These are phyloP conservation scores for Hypholoma sublateritium DNA, from an alignment of 768 basidiomycete species.

Conservation along the genomic window DNA sequence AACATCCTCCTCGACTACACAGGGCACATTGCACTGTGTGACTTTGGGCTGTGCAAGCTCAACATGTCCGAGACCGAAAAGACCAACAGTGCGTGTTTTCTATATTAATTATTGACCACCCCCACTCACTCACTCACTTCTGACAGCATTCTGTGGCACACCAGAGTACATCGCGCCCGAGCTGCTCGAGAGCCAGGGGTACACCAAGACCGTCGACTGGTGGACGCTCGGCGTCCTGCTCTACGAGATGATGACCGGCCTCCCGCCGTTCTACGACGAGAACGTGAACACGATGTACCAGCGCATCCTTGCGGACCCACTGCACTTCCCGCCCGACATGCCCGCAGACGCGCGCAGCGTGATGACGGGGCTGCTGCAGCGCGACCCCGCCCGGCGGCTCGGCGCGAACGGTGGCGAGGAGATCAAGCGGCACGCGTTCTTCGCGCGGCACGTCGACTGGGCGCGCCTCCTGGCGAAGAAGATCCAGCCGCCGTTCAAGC, in stretches of 20 bases:
- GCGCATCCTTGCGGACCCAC: constrained; percentile 90
- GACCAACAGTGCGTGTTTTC: constrained; percentile 78
- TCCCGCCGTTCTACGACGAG: constrained; percentile 98
- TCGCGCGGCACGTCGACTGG: constrained; percentile 93
- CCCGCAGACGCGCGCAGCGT: constrained; percentile 85
- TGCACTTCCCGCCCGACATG: constrained; percentile 90
- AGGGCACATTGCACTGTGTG: constrained; percentile 96
- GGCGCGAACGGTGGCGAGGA: constrained; percentile 95
- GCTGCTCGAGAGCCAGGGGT: constrained; percentile 92
- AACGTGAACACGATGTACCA: constrained; percentile 98
- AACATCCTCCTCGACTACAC: constrained; percentile 98
- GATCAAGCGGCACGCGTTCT: constrained; percentile 95
- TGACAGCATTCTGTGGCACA: constrained; percentile 91
- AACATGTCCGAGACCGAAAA: constrained; percentile 99
- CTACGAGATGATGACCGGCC: constrained; percentile 97
- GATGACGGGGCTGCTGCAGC: constrained; percentile 83
- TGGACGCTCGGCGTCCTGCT: constrained; percentile 96
- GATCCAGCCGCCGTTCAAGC: constrained; percentile 97
- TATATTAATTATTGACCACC: not conserved
- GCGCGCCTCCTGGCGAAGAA: constrained; percentile 85
- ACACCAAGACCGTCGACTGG: constrained; percentile 99
- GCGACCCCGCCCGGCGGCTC: constrained; percentile 83
- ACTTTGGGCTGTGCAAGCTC: constrained; percentile 94
- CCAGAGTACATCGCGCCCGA: constrained; percentile 99
- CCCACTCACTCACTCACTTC: constrained; percentile 7